These are phyloP conservation scores for Cladosporium cucumerinum DNA, from an alignment of 2,329 filamentous ascomycete species.

Conservation along the genomic window DNA sequence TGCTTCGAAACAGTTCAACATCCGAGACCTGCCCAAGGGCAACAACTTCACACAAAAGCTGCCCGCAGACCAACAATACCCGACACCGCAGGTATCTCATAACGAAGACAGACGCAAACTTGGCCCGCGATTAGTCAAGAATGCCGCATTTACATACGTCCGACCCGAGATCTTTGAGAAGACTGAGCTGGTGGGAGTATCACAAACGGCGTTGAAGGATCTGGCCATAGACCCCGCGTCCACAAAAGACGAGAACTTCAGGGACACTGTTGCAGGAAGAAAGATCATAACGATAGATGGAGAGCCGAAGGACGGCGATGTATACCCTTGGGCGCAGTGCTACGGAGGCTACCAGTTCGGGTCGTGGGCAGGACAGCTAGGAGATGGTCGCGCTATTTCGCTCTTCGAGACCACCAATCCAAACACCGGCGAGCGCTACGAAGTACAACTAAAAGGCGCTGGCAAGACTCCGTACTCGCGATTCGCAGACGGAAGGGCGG, in stretches of 20 bases:
- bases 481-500: conserved; percentile 93
- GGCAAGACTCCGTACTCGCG: conserved; percentile 91
- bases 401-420: conserved; percentile 86
- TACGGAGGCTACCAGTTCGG: conserved; percentile 76
- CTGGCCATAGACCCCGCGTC: conserved; percentile 71
- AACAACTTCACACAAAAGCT: conserved; percentile 63
- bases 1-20: conserved; percentile 34
- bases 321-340: conserved; percentile 98
- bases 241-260: conserved; percentile 69
- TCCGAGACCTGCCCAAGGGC: conserved; percentile 59
- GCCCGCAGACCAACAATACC: conserved; percentile 72
- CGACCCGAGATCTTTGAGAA: conserved; percentile 70
- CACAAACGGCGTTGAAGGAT: conserved; percentile 72
- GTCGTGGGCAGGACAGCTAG: conserved; percentile 91
- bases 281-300: conserved; percentile 76
- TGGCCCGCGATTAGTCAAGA: conserved; percentile 76
- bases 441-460: conserved; percentile 91
- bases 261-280: conserved; percentile 75
- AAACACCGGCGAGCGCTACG: conserved; percentile 68
- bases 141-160: conserved; percentile 86
- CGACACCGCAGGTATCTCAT: conserved; percentile 78
- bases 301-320: conserved; percentile 55
- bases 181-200: conserved; percentile 78
- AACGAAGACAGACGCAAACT: conserved; percentile 73
- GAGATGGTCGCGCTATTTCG: conserved; percentile 90